Evolutionary conservation across 305 asterid species (phyloP), one percentile per base, ranked within the genome.

Genomic region (Ilex paraguariensis): DNA sequence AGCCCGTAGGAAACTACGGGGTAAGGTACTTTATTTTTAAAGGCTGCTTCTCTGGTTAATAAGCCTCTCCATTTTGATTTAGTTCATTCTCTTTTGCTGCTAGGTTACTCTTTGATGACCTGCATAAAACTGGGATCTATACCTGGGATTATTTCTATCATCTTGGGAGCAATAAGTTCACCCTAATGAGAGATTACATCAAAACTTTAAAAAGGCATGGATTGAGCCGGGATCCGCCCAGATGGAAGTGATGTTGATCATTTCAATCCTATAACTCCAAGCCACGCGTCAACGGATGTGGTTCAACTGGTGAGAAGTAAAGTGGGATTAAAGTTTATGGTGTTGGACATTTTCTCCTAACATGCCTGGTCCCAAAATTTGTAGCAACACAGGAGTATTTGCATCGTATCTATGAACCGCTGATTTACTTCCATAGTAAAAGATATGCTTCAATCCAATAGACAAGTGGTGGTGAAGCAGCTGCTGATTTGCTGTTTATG

Each of bases 1-100:
- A 89, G 71, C 91, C 95, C 45, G 68, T 92, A 46, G 97, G 97
- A 54, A 91, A 89, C 81, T 92, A 87, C 54, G 96, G 97, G 68
- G 87, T 89, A 69, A 92, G 97, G 96, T 88, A 75, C 6, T 54
- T 36, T 49, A 59, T 3, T 63, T 7, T 53, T 64, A 14, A 45
- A 3, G 30, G 59, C 42, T 31, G 15, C 30, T 58, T 44, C 9
- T 36, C 42, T 59, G 44, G 53, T 5, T 7, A 50, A 51, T 13
- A 56, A 53, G 44, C 67, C 17, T 58, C 31, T 42, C 45, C 54
- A 60, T 48, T 31, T 33, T 56, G 8, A 44, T 12, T 53, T 56
- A 59, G 36, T 49, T 49, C 49, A 17, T 67, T 17, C 57, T 58
- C 13, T 60, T 54, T 42, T 33, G 13, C 31, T 68, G 70, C 57